A percentile compares a stretch with the other conserved stretches of the same genome.
phyloP scores from a whole-genome alignment of 2,329 filamentous ascomycete genomes.

The Colletotrichum horii region DNA sequence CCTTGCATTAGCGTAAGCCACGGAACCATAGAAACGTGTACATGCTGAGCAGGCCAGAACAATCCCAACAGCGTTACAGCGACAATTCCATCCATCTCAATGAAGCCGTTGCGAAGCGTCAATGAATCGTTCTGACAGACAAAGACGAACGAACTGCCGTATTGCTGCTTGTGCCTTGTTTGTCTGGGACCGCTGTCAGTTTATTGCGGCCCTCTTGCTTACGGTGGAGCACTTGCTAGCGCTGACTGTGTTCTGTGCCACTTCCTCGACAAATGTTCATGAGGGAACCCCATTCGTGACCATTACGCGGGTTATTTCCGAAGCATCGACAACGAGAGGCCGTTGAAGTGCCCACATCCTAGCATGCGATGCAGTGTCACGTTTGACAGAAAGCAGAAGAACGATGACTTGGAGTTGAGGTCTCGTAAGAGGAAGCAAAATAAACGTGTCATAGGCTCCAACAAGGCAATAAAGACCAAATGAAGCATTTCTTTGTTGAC shows the following conservation, averaged over 20 bases:
- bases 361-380: too few relatives aligned
- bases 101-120: background rate
- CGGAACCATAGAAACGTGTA: background rate
- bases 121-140: background rate
- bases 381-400: too few relatives aligned
- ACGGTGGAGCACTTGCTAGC: background rate
- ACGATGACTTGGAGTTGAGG: too few relatives aligned
- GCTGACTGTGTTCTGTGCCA: background rate
- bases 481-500: background rate
- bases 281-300: too few relatives aligned
- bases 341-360: too few relatives aligned
- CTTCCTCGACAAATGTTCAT: background rate
- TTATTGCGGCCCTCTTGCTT: background rate
- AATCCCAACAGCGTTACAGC: background rate
- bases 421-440: background rate
- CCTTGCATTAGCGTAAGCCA: background rate
- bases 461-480: background rate
- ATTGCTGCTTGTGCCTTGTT: background rate
- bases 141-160: background rate
- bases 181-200: background rate
- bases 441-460: background rate
- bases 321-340: too few relatives aligned
- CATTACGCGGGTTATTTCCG: too few relatives aligned
- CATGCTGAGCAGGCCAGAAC: background rate
- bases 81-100: background rate